A percentile compares a stretch with the other conserved stretches of the same genome.
Conservation (phyloP, 805 yeast species). For the Sungouiella thailandica region DNA sequence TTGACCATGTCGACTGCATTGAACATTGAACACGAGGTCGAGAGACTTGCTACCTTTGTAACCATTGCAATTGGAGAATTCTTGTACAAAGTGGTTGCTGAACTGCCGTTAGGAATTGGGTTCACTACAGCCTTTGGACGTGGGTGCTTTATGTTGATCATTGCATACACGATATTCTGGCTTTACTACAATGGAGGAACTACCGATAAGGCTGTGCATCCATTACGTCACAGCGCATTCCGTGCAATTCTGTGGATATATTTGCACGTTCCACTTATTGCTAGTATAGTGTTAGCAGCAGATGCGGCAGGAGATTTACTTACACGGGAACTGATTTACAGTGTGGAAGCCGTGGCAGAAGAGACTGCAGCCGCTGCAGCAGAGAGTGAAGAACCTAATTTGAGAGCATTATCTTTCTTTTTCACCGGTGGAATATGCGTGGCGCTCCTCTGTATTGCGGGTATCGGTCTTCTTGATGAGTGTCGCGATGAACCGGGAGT, state of each 20-base stretch:
- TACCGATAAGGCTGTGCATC: constrained; percentile 44
- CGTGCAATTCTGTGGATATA: constrained; percentile 45
- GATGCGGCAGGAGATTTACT: constrained; percentile 53
- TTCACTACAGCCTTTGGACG: constrained; percentile 40
- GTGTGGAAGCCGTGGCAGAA: constrained; percentile 2
- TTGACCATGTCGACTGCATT: constrained; percentile 52
- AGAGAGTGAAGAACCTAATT: constrained; percentile 17
- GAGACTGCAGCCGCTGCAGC: constrained; percentile 1
- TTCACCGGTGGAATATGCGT: constrained; percentile 52
- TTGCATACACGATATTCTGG: constrained; percentile 48
- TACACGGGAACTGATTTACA: constrained; percentile 15
- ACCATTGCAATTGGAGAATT: constrained; percentile 66
- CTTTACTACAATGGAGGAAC: constrained; percentile 55
- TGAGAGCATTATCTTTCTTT: constrained; percentile 42
- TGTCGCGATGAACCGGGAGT: constrained; percentile 34
- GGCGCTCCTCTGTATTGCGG: constrained; percentile 33
- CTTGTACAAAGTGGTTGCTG: constrained; percentile 47
- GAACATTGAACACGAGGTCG: constrained; percentile 65
- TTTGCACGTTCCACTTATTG: constrained; percentile 48
- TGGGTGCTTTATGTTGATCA: constrained; percentile 43
- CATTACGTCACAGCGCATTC: constrained; percentile 43
- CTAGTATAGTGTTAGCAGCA: constrained; percentile 49
- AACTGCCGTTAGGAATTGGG: constrained; percentile 44
- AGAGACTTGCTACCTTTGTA: constrained; percentile 52
- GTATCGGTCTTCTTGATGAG: constrained; percentile 42